These are phyloP conservation scores for Haematococcus lacustris DNA, from an alignment of 139 green algal species.

Conservation along the genomic window DNA sequence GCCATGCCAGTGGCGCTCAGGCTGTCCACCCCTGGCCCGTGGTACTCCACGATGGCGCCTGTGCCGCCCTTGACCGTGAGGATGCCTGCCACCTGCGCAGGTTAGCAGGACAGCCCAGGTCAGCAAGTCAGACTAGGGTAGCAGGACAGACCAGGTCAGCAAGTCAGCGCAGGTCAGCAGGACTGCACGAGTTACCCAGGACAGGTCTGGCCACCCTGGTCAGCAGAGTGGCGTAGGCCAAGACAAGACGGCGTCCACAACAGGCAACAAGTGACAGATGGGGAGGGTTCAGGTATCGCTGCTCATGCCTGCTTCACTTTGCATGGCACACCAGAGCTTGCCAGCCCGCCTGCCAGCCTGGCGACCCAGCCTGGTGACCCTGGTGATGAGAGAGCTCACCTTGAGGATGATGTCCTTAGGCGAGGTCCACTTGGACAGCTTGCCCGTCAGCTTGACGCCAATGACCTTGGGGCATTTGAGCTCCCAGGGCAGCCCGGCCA, in stretches of 20 bases:
- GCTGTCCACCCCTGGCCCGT: slow-evolving; percentile 80
- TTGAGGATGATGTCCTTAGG: slow-evolving; percentile 96
- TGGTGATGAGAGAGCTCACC: slow-evolving; percentile 45
- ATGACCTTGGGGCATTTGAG: slow-evolving; percentile 88
- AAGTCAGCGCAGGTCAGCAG: no score
- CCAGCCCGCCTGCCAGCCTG: no score
- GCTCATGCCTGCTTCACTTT: no score
- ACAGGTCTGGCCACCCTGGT: no score
- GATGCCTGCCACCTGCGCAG: slow-evolving; percentile 76
- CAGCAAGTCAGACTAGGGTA: no score
- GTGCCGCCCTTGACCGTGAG: slow-evolving; percentile 92
- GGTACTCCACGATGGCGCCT: slow-evolving; percentile 93
- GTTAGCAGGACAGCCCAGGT: slow-evolving; percentile 91
- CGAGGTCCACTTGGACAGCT: slow-evolving; percentile 79
- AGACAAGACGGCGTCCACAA: no score
- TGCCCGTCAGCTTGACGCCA: slow-evolving; percentile 85
- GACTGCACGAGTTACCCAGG: no score
- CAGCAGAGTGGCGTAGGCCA: no score
- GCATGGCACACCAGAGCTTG: no score
- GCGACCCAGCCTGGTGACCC: no score
- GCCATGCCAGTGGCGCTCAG: slow-evolving; percentile 92
- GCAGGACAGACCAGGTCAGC: no score
- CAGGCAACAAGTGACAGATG: neutral
- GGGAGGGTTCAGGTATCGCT: no score
- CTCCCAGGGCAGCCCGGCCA: slow-evolving; percentile 95